These are phyloP conservation scores for Spizellomyces punctatus DNA, from an alignment of 192 early-diverging fungal species.

Conservation along the genomic window DNA sequence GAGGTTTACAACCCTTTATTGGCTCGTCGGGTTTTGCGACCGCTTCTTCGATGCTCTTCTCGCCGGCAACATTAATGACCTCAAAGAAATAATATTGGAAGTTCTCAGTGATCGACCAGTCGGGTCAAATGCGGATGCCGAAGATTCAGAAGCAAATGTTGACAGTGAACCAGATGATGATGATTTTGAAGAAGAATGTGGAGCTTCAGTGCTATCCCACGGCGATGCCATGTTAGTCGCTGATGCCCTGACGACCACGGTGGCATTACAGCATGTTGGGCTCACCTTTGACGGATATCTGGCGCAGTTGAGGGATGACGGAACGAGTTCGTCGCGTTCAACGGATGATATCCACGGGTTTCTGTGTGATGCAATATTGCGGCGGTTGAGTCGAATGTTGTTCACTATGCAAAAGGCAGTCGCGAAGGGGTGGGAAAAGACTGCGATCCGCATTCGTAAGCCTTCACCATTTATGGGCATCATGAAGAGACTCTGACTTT, in stretches of 20 bases:
- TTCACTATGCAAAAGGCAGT: slow-evolving; percentile 35
- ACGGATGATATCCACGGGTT: slow-evolving; percentile 38
- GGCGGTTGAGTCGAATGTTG: slow-evolving; percentile 25
- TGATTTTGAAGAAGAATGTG: slow-evolving; percentile 27
- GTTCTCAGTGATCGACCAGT: slow-evolving; percentile 31
- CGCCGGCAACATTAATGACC: slow-evolving; percentile 37
- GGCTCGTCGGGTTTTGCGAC: slow-evolving; percentile 49
- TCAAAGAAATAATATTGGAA: slow-evolving; percentile 43
- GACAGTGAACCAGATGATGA: slow-evolving; percentile 43
- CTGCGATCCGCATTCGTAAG: slow-evolving; percentile 32
- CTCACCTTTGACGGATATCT: slow-evolving; percentile 47
- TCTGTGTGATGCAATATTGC: slow-evolving; percentile 36
- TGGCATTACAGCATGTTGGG: slow-evolving; percentile 42
- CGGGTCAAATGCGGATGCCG: slow-evolving; percentile 41
- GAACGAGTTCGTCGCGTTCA: not conserved
- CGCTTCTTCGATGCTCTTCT: slow-evolving; percentile 50
- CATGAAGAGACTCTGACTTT: not conserved
- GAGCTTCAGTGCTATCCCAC: not conserved
- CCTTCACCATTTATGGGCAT: not conserved
- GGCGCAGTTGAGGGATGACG: slow-evolving; percentile 30
- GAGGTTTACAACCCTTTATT: slow-evolving; percentile 37
- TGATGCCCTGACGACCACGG: slow-evolving; percentile 30
- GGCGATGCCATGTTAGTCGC: slow-evolving; percentile 15
- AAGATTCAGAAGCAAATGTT: slow-evolving; percentile 23
- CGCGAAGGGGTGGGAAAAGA: slow-evolving; percentile 27